Conservation (phyloP, 2,329 filamentous ascomycete genomes). For the Ophiostoma perfectum region DNA sequence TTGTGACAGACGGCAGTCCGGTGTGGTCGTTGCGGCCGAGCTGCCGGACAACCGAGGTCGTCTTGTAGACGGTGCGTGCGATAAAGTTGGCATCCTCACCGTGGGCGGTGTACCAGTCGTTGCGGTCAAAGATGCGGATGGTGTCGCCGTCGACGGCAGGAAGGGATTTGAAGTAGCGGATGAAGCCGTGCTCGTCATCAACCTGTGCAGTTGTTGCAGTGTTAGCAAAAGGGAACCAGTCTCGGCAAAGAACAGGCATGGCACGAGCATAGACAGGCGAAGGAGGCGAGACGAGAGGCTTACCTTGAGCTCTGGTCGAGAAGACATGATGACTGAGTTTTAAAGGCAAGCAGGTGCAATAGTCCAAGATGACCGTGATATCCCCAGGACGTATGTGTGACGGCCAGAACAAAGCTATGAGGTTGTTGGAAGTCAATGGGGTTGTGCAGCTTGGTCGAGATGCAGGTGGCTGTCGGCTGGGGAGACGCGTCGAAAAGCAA, state of each 20-base stretch:
- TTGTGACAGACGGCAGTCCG: slow-evolving; percentile 87
- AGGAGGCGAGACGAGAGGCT: neutral
- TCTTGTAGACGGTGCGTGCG: slow-evolving; percentile 87
- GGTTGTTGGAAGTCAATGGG: neutral
- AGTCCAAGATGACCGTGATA: neutral
- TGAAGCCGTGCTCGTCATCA: slow-evolving; percentile 95
- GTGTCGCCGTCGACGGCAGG: slow-evolving; percentile 65
- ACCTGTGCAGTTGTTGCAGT: slow-evolving; percentile 50
- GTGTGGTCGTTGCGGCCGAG: slow-evolving; percentile 77
- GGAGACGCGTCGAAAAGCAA: slow-evolving; percentile 12
- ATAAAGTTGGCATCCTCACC: slow-evolving; percentile 80
- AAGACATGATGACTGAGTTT: slow-evolving; percentile 50
- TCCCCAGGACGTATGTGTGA: neutral
- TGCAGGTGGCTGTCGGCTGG: neutral
- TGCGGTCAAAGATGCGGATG: slow-evolving; percentile 85
- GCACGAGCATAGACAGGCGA: no score
- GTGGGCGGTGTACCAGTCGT: slow-evolving; percentile 94
- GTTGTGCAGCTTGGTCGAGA: neutral
- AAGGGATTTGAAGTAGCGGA: slow-evolving; percentile 90
- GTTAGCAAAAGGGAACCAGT: neutral
- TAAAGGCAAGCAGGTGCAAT: neutral
- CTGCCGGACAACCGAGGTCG: slow-evolving; percentile 87
- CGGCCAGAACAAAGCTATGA: neutral
- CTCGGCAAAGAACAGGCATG: no score
- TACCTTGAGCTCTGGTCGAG: slow-evolving; percentile 67